Percentiles rank a stretch among this genome's conserved stretches.
Evolutionary conservation across 2,329 filamentous ascomycete genomes (phyloP).

Genomic region (Fusarium agapanthi): DNA sequence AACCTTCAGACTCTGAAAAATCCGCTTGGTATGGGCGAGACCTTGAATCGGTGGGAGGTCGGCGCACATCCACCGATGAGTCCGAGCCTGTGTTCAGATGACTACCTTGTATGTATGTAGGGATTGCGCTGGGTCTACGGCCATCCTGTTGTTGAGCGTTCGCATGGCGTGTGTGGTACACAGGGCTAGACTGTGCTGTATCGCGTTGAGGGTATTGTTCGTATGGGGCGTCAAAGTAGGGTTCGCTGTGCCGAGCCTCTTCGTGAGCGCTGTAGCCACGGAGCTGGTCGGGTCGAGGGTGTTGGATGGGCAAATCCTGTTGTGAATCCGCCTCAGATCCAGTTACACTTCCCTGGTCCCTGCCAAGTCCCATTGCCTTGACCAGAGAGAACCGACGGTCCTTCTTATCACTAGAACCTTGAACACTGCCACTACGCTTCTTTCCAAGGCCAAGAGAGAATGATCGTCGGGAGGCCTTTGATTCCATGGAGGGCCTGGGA

Average conservation of each 20-base stretch:
- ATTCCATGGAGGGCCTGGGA: conserved; percentile 73
- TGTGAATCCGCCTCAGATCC: conserved; percentile 60
- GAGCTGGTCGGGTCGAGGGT: conserved; percentile 46
- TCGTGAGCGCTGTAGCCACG: conserved; percentile 49
- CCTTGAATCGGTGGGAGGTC: conserved; percentile 50
- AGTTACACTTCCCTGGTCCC: conserved; percentile 59
- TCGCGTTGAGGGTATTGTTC: conserved; percentile 49
- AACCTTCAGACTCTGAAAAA: conserved; percentile 54
- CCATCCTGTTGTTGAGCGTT: conserved; percentile 53
- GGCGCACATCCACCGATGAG: conserved; percentile 60
- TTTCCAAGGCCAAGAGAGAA: conserved; percentile 75
- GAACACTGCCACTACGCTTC: conserved; percentile 75
- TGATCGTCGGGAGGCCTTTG: conserved; percentile 70
- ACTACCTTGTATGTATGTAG: conserved; percentile 57
- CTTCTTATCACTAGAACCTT: conserved; percentile 65
- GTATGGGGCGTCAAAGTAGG: conserved; percentile 52
- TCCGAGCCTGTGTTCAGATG: conserved; percentile 63
- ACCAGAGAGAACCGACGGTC: conserved; percentile 76
- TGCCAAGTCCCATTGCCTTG: conserved; percentile 69
- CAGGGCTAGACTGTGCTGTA: conserved; percentile 47
- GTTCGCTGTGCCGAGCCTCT: conserved; percentile 48
- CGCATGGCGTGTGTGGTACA: conserved; percentile 54
- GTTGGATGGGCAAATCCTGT: conserved; percentile 62
- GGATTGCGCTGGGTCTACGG: conserved; percentile 54
- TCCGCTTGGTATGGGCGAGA: conserved; percentile 56